These are phyloP conservation scores for Ophiostoma piceae DNA, from an alignment of 2,329 filamentous ascomycete species.

Conservation along the genomic window DNA sequence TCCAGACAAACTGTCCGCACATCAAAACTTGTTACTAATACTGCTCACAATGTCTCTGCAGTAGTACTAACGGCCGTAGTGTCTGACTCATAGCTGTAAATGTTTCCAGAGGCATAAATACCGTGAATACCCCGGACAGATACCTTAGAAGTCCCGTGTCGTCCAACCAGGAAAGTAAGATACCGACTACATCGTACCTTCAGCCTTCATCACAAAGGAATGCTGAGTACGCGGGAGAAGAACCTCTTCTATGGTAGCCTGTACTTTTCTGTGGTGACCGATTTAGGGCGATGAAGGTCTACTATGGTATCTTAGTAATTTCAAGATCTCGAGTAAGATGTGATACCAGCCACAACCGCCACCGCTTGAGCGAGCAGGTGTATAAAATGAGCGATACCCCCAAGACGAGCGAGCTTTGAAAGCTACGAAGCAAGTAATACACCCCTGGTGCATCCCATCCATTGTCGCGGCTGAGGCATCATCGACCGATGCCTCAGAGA, in stretches of 20 bases:
- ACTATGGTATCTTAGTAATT: background rate
- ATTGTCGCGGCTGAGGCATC: too few relatives aligned
- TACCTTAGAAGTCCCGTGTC: background rate
- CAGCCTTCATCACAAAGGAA: slow-evolving; percentile 1
- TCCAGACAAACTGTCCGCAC: too few relatives aligned
- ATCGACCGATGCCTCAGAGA: too few relatives aligned
- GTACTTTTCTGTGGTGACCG: background rate
- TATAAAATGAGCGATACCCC: background rate
- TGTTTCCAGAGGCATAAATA: background rate
- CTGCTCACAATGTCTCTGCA: too few relatives aligned
- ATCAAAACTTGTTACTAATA: too few relatives aligned
- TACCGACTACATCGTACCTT: slow-evolving; percentile 4
- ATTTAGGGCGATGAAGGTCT: background rate
- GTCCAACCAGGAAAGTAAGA: background rate
- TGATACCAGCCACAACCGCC: slow-evolving; percentile 1
- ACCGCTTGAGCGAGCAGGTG: background rate
- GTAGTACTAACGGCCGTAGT: too few relatives aligned
- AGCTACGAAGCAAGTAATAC: background rate
- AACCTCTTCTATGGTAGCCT: background rate
- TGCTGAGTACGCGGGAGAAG: background rate
- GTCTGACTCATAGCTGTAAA: too few relatives aligned
- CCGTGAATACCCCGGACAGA: background rate
- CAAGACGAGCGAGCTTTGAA: background rate
- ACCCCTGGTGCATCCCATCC: too few relatives aligned
- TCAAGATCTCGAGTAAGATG: background rate